phyloP scores from a whole-genome alignment of 345 rosid species.

The Lenwebbia sp. region DNA sequence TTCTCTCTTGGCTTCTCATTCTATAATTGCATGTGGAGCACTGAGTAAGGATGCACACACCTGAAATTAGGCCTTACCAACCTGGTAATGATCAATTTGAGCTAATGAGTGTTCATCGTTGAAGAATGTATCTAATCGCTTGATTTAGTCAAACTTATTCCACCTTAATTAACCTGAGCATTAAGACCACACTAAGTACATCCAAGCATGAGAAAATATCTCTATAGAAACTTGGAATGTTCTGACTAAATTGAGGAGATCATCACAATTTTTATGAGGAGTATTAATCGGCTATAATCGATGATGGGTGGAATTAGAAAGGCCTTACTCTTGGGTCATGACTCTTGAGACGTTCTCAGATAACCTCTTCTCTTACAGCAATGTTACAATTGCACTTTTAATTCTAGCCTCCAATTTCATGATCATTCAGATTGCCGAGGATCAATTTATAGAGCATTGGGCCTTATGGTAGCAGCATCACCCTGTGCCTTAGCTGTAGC shows the following conservation, averaged over 20 bases:
- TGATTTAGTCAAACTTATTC: neutral
- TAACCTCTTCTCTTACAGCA: neutral
- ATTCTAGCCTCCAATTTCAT: neutral
- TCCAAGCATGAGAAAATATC: neutral
- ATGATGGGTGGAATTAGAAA: neutral
- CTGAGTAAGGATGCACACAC: neutral
- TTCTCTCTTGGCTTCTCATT: too few relatives aligned
- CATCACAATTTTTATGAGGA: neutral
- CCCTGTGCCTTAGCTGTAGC: constrained; percentile 98
- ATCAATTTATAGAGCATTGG: constrained; percentile 85
- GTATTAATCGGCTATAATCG: neutral
- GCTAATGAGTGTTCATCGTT: neutral
- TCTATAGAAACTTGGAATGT: neutral
- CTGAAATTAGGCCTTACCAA: neutral
- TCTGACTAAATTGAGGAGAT: neutral
- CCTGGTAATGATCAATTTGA: neutral
- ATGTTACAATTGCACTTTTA: neutral
- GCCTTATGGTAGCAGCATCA: constrained; percentile 96
- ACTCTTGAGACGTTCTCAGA: neutral
- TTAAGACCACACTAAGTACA: neutral
- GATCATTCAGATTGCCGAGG: constrained; percentile 72
- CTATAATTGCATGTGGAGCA: neutral
- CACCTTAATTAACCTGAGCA: neutral
- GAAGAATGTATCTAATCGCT: neutral
- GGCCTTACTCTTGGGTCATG: neutral